These are phyloP conservation scores for Pestalotiopsis sp. DNA, from an alignment of 2,329 filamentous ascomycete genomes.

Conservation along the genomic window DNA sequence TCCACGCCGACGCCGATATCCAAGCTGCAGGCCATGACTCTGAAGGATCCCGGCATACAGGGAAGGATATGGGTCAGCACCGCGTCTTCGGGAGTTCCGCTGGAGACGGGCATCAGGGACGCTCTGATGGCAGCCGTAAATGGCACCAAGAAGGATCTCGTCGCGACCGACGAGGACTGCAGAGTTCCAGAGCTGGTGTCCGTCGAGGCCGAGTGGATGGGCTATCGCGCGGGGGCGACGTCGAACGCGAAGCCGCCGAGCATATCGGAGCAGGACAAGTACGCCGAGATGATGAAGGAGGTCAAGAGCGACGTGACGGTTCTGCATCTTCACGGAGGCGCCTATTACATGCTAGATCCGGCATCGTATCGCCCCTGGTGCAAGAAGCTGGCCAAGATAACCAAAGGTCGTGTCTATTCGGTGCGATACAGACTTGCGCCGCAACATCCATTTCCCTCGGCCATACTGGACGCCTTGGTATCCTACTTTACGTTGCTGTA, in stretches of 20 bases:
- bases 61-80: conserved; percentile 81
- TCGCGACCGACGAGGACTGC: conserved; percentile 27
- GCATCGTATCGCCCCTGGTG: conserved; percentile 60
- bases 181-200: conserved; percentile 51
- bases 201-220: conserved; percentile 76
- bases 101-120: conserved; percentile 56
- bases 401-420: conserved; percentile 67
- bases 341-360: conserved; percentile 72
- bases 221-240: conserved; percentile 59
- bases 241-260: conserved; percentile 50
- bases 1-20: conserved; percentile 51
- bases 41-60: conserved; percentile 52
- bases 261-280: conserved; percentile 63
- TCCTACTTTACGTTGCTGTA: conserved; percentile 74
- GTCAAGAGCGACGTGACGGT: conserved; percentile 62
- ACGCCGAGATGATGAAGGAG: conserved; percentile 66
- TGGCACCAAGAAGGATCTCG: conserved; percentile 42
- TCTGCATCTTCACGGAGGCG: conserved; percentile 76
- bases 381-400: conserved; percentile 64
- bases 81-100: conserved; percentile 61
- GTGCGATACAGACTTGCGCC: conserved; percentile 76
- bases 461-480: conserved; percentile 70
- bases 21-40: conserved; percentile 54
- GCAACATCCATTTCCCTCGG: conserved; percentile 72
- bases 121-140: conserved; percentile 59